Evolutionary conservation across 2,329 filamentous ascomycete species (phyloP).

Genomic region (Grosmannia penicillata): DNA sequence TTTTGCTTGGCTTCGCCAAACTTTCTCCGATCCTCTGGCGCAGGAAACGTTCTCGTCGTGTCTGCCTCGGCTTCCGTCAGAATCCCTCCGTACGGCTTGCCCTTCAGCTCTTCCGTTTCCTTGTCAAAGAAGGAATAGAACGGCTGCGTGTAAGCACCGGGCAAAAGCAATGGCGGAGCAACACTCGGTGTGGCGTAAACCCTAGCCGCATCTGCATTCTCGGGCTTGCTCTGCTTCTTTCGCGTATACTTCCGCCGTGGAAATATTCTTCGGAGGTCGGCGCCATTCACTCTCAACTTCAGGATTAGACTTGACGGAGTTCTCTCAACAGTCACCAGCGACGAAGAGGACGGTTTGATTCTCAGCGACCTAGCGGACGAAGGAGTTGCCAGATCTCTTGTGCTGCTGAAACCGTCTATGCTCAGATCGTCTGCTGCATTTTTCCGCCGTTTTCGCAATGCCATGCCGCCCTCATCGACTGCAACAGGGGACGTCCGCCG

Average conservation of each 20-base stretch:
- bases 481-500: slow-evolving; percentile 66
- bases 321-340: slow-evolving; percentile 25
- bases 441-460: slow-evolving; percentile 38
- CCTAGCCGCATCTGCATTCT: slow-evolving; percentile 13
- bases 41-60: slow-evolving; percentile 75
- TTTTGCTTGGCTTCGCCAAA: slow-evolving; percentile 85
- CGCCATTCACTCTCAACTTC: slow-evolving; percentile 40
- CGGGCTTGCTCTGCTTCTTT: slow-evolving; percentile 26
- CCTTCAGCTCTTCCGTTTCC: slow-evolving; percentile 76
- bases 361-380: slow-evolving; percentile 44
- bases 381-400: slow-evolving; percentile 19
- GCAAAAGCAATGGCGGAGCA: slow-evolving; percentile 1
- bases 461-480: slow-evolving; percentile 36
- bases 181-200: neutral
- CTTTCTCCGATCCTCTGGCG: slow-evolving; percentile 61
- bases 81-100: slow-evolving; percentile 91
- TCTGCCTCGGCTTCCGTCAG: slow-evolving; percentile 80
- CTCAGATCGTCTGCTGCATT: slow-evolving; percentile 29
- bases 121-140: slow-evolving; percentile 84
- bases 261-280: slow-evolving; percentile 45
- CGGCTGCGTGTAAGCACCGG: slow-evolving; percentile 47
- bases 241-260: slow-evolving; percentile 39
- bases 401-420: slow-evolving; percentile 16
- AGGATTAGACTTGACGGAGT: slow-evolving; percentile 34
- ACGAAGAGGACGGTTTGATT: slow-evolving; percentile 27